These are phyloP conservation scores for Gossypium longicalyx DNA, from an alignment of 345 rosid genomes.

Conservation along the genomic window DNA sequence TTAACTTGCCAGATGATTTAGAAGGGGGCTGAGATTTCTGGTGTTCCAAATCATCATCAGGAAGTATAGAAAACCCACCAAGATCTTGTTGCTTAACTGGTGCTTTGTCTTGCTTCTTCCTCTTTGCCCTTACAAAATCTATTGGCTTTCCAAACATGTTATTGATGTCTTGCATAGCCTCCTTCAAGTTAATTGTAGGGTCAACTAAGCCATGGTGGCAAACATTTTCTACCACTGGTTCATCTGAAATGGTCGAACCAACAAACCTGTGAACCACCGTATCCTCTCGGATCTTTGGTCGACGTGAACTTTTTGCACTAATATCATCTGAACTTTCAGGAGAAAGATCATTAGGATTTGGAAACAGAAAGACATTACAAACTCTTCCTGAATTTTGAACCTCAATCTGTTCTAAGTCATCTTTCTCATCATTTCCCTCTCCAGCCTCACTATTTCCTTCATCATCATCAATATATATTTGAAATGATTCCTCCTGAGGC, in stretches of 20 bases:
- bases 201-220: conserved; percentile 99
- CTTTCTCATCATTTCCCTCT: conserved; percentile 30
- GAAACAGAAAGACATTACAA: conserved; percentile 51
- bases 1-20: conserved; percentile 28
- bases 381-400: conserved; percentile 17
- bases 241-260: conserved; percentile 68
- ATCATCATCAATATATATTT: conserved; percentile 63
- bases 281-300: conserved; percentile 65
- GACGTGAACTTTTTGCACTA: conserved; percentile 35
- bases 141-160: conserved; percentile 96
- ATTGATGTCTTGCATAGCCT: conserved; percentile 92
- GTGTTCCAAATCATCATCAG: conserved; percentile 60
- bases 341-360: conserved; percentile 52
- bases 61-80: conserved; percentile 68
- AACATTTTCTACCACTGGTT: conserved; percentile 76
- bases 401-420: conserved; percentile 21
- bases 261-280: conserved; percentile 82
- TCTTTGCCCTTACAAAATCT: conserved; percentile 68
- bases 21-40: conserved; percentile 24
- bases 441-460: conserved; percentile 40
- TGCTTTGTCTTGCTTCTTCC: conserved; percentile 52
- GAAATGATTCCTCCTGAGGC: conserved; percentile 39
- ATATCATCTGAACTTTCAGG: conserved; percentile 49
- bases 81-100: conserved; percentile 31
- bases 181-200: conserved; percentile 92